Percentiles rank a stretch among this genome's conserved stretches.
Conservation (phyloP, 2,329 filamentous ascomycete genomes). For the Sarocladiaceae sp. region DNA sequence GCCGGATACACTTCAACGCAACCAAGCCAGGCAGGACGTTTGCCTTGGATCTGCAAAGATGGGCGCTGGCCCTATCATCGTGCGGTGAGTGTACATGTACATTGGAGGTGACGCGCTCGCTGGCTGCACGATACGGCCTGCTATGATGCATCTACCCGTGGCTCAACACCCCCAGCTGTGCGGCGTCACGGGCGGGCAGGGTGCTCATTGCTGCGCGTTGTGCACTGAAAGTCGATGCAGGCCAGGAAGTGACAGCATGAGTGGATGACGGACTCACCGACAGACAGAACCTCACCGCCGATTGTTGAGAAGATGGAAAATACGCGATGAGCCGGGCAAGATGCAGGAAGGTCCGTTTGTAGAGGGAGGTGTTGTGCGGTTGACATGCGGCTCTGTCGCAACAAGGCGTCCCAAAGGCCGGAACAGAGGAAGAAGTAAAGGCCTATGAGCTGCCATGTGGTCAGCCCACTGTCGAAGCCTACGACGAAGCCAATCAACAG, state of each 20-base stretch:
- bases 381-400: neutral
- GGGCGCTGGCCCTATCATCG: neutral
- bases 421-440: too few species aligned
- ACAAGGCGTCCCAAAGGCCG: neutral
- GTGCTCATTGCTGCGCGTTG: neutral
- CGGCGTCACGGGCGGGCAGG: neutral
- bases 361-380: neutral
- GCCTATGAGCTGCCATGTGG: too few species aligned
- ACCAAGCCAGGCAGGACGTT: neutral
- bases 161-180: neutral
- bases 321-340: neutral
- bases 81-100: neutral
- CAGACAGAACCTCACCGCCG: neutral
- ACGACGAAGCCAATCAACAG: too few species aligned
- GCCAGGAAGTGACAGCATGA: neutral
- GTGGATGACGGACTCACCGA: neutral
- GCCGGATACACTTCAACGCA: neutral
- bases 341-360: neutral
- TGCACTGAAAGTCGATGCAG: neutral
- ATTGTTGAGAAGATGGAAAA: neutral
- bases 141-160: neutral
- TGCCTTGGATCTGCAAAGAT: neutral
- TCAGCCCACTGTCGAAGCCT: too few species aligned
- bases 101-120: neutral
- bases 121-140: slow-evolving; percentile 3